phyloP scores from a whole-genome alignment of 2,329 filamentous ascomycete genomes.

The Cladosporium sp. region DNA sequence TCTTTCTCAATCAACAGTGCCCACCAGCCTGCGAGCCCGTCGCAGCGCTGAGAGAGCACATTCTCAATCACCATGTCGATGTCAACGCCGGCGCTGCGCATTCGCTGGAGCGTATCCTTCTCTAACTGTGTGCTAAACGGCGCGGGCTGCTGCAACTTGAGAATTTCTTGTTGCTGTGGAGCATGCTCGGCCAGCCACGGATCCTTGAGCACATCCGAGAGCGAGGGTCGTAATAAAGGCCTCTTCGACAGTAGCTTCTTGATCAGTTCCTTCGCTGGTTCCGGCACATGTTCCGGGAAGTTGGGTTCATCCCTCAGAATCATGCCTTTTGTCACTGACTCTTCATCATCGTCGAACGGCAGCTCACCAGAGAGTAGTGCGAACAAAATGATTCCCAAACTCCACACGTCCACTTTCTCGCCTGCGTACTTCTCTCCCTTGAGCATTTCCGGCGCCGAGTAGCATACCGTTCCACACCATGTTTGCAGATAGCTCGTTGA shows the following conservation, averaged over 20 bases:
- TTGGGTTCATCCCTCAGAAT: conserved; percentile 85
- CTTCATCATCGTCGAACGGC: conserved; percentile 96
- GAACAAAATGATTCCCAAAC: conserved; percentile 81
- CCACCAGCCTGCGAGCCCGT: conserved; percentile 95
- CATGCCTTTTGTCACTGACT: conserved; percentile 78
- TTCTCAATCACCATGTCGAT: conserved; percentile 94
- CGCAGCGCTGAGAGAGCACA: conserved; percentile 85
- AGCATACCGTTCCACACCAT: conserved; percentile 96
- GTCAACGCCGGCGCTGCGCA: conserved; percentile 91
- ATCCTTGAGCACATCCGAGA: conserved; percentile 84
- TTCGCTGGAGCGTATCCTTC: conserved; percentile 86
- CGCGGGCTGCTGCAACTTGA: conserved; percentile 76
- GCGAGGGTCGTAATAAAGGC: conserved; percentile 75
- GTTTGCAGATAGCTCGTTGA: conserved; percentile 94
- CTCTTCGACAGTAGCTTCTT: conserved; percentile 85
- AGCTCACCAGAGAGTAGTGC: conserved; percentile 81
- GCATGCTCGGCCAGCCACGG: conserved; percentile 87
- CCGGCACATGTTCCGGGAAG: conserved; percentile 77
- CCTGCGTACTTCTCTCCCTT: conserved; percentile 97
- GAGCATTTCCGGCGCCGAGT: conserved; percentile 97
- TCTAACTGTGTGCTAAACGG: conserved; percentile 86
- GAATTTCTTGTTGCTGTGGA: conserved; percentile 82
- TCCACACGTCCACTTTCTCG: conserved; percentile 98
- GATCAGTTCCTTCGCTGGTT: conserved; percentile 76
- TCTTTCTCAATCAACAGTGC: conserved; percentile 92